Evolutionary conservation across 2,329 filamentous ascomycete species (phyloP).

Genomic region (Dactylellina cionopaga): DNA sequence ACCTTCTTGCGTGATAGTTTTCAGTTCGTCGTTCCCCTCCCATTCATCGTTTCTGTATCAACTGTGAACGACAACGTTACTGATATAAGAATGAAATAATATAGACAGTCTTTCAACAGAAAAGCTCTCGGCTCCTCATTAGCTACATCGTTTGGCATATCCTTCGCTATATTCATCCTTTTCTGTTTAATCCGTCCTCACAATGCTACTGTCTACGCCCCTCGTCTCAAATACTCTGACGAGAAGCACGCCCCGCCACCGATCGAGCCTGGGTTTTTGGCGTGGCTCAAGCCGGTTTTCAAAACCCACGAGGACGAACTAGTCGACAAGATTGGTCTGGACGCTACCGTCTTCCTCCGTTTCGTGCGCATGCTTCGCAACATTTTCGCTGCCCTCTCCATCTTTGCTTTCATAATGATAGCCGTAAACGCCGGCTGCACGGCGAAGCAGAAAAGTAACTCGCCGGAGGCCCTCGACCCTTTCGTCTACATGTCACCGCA

Average conservation of each 20-base stretch:
- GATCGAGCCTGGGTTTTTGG: constrained; percentile 84
- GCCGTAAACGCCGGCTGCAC: constrained; percentile 50
- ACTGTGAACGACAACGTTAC: not conserved
- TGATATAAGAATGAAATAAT: constrained; percentile 53
- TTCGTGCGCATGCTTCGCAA: constrained; percentile 52
- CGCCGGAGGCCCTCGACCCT: not conserved
- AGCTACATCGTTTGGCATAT: constrained; percentile 80
- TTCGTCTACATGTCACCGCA: constrained; percentile 71
- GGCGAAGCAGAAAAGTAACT: constrained; percentile 45
- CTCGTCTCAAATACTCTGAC: constrained; percentile 91
- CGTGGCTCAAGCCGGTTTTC: constrained; percentile 84
- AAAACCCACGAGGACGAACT: constrained; percentile 79
- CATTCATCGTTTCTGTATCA: not conserved
- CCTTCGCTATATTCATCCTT: constrained; percentile 75
- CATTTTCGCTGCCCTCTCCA: constrained; percentile 35
- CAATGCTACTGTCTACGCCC: constrained; percentile 91
- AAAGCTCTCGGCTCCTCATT: constrained; percentile 81
- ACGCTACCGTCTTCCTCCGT: constrained; percentile 68
- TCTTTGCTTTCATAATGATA: constrained; percentile 31
- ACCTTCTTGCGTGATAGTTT: constrained; percentile 24
- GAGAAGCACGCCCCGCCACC: constrained; percentile 87
- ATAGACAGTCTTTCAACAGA: constrained; percentile 60
- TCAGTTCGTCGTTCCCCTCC: constrained; percentile 18
- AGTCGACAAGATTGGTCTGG: constrained; percentile 84
- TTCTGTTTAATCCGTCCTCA: constrained; percentile 93